These are phyloP conservation scores for Calendula officinalis DNA, from an alignment of 129 eudicot genomes.

Conservation along the genomic window DNA sequence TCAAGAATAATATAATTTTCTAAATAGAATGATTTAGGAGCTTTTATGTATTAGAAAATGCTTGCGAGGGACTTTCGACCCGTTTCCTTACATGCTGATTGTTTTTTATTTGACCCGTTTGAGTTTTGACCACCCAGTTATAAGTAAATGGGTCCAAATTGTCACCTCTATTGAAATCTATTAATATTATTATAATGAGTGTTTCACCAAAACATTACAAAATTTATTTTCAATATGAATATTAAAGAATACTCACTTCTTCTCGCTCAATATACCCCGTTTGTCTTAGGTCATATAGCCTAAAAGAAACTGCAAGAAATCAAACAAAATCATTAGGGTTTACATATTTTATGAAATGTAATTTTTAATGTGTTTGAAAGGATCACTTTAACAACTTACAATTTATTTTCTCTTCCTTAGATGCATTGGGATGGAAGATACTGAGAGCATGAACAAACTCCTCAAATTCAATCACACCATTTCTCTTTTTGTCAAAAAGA, in stretches of 20 bases:
- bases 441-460: conserved; percentile 86
- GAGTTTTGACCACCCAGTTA: conserved; percentile 1
- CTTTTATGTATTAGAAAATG: neutral
- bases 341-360: conserved; percentile 2
- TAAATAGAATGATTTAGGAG: neutral
- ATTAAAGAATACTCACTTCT: conserved; percentile 64
- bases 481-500: conserved; percentile 80
- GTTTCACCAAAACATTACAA: no score
- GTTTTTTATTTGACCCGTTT: no score
- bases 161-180: neutral
- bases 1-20: neutral
- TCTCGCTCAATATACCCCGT: conserved; percentile 91
- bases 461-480: conserved; percentile 93
- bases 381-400: conserved; percentile 60
- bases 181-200: no score
- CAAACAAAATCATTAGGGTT: neutral
- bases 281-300: conserved; percentile 87
- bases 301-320: conserved; percentile 75
- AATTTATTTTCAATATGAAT: no score
- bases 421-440: conserved; percentile 83
- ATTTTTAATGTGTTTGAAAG: no score
- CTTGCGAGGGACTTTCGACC: neutral
- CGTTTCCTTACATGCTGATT: neutral
- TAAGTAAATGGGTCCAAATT: neutral
- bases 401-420: conserved; percentile 75